phyloP scores from a whole-genome alignment of 2,329 filamentous ascomycete species.

The Akanthomyces muscarius region DNA sequence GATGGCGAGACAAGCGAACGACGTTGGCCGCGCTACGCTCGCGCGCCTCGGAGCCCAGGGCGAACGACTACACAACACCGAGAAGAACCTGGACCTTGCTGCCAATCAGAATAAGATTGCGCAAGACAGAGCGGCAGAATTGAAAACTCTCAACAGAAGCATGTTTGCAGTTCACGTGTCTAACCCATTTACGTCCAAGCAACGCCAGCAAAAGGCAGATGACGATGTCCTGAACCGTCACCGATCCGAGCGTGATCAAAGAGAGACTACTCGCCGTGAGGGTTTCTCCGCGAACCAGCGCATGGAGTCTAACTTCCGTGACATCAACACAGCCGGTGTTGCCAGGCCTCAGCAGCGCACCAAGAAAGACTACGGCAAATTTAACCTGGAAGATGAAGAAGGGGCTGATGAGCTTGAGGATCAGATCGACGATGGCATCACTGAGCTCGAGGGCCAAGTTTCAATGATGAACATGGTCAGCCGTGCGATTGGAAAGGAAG shows the following conservation, averaged over 20 bases:
- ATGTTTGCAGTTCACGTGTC: constrained; percentile 84
- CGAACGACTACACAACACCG: constrained; percentile 76
- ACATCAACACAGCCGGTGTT: constrained; percentile 30
- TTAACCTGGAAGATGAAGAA: constrained; percentile 72
- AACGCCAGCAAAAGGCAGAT: constrained; percentile 61
- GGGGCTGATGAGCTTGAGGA: constrained; percentile 42
- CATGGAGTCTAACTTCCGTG: constrained; percentile 49
- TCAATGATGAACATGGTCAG: constrained; percentile 70
- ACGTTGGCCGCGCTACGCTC: constrained; percentile 65
- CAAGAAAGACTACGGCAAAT: constrained; percentile 54
- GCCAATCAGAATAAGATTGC: constrained; percentile 71
- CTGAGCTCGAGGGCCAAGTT: constrained; percentile 67
- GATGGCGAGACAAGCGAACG: constrained; percentile 42
- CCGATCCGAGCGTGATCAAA: constrained; percentile 59
- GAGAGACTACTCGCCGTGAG: constrained; percentile 56
- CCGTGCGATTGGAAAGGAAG: constrained; percentile 68
- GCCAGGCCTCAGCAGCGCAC: constrained; percentile 29
- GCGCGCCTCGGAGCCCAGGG: constrained; percentile 72
- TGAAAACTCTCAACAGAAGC: constrained; percentile 80
- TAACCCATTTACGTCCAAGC: constrained; percentile 72
- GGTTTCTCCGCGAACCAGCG: constrained; percentile 49
- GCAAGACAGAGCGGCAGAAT: constrained; percentile 74
- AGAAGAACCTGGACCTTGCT: constrained; percentile 77
- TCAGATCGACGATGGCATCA: constrained; percentile 54
- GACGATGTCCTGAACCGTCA: constrained; percentile 66